These are phyloP conservation scores for Trichoderma sp. DNA, from an alignment of 2,329 filamentous ascomycete species.

Conservation along the genomic window DNA sequence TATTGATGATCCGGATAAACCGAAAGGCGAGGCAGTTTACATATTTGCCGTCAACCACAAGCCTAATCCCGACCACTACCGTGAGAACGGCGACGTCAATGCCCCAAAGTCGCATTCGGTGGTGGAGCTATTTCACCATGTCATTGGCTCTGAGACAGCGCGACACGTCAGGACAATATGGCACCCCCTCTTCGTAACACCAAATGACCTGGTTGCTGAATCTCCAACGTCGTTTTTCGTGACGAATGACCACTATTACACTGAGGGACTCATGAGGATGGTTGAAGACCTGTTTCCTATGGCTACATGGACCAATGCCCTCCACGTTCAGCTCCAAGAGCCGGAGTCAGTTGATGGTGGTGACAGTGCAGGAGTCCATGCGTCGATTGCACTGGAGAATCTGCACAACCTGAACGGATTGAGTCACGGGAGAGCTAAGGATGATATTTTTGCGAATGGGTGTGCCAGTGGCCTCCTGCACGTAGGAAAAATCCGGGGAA, in stretches of 20 bases:
- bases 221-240: conserved; percentile 51
- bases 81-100: conserved; percentile 23
- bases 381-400: conserved; percentile 41
- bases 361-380: conserved; percentile 38
- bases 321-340: conserved; percentile 42
- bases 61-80: conserved; percentile 44
- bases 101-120: conserved; percentile 47
- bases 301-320: conserved; percentile 48
- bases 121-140: conserved; percentile 57
- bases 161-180: conserved; percentile 51
- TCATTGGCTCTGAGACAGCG: conserved; percentile 39
- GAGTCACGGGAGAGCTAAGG: conserved; percentile 42
- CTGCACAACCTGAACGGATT: conserved; percentile 58
- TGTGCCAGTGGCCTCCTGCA: conserved; percentile 47
- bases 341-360: conserved; percentile 24
- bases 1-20: conserved; percentile 44
- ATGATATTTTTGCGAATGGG: conserved; percentile 44
- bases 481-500: conserved; percentile 33
- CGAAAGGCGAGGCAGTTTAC: conserved; percentile 45
- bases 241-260: conserved; percentile 59
- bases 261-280: conserved; percentile 43
- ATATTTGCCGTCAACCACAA: conserved; percentile 61
- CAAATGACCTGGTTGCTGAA: conserved; percentile 55
- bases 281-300: conserved; percentile 45
- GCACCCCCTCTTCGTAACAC: conserved; percentile 53